These are phyloP conservation scores for Clarireedia sp. DNA, from an alignment of 2,329 filamentous ascomycete genomes.

Conservation along the genomic window DNA sequence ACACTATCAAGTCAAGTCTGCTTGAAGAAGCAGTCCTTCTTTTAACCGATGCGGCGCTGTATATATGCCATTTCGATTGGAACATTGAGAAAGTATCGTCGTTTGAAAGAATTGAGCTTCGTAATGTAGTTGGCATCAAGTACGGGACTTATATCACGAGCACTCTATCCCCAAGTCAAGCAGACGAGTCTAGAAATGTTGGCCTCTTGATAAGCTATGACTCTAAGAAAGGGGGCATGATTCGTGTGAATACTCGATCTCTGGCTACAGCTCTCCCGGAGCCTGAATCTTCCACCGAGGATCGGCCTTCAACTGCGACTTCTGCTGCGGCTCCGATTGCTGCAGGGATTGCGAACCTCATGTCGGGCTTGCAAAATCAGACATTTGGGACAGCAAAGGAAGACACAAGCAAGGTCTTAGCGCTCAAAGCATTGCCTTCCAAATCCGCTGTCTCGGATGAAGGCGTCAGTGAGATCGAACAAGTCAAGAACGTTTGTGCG, in stretches of 20 bases:
- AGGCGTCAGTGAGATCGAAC: conserved; percentile 26
- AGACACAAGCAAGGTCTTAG: conserved; percentile 34
- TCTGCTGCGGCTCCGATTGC: conserved; percentile 15
- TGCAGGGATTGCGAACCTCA: conserved; percentile 1
- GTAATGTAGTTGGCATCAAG: conserved; percentile 63
- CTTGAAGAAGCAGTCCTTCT: conserved; percentile 87
- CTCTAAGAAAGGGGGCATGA: conserved; percentile 61
- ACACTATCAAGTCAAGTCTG: conserved; percentile 60
- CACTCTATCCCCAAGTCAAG: conserved; percentile 69
- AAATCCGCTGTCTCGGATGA: conserved; percentile 32
- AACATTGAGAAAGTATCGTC: conserved; percentile 87
- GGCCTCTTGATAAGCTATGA: conserved; percentile 76
- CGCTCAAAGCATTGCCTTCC: conserved; percentile 48
- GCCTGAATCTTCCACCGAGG: conserved; percentile 24
- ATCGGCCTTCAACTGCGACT: conserved; percentile 13
- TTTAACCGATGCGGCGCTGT: conserved; percentile 76
- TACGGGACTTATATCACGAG: conserved; percentile 87
- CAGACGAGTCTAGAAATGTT: conserved; percentile 71
- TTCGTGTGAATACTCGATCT: conserved; percentile 78
- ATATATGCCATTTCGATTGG: conserved; percentile 91
- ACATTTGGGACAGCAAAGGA: conserved; percentile 1
- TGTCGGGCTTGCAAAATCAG: conserved; percentile 4
- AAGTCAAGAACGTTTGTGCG: conserved; percentile 15
- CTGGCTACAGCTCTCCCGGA: conserved; percentile 45
- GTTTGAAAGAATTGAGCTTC: conserved; percentile 78